Evolutionary conservation across 805 yeast species (phyloP), one percentile per base, ranked within the genome.

Genomic region (Pichia insulana): DNA sequence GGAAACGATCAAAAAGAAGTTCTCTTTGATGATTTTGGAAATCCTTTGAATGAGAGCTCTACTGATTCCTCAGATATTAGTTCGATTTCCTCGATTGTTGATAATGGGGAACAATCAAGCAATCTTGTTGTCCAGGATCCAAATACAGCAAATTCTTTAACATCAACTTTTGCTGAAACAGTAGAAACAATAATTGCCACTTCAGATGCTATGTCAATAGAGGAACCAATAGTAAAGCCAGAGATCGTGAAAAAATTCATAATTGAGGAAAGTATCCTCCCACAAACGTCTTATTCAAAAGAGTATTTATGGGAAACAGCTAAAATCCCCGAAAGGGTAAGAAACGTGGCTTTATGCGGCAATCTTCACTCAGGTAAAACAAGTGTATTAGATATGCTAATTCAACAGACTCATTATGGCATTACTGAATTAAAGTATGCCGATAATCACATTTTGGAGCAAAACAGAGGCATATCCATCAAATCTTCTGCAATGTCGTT

Each of bases 351-450:
- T 0, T 50, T 92, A 1, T 76, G 80, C n/a, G 98, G 98, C 0
- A 75, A 78, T 34, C 57, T 83, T 2, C 84, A 85, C 51, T 78
- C 86, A 5, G 99, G 99, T 2, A 92, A 92, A 62, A 84, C 97
- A 0, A 69, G 86, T 0, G 62, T 89, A 1, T 50, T 85, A 3
- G 96, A 90, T 55, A 58, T 73, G 59, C 59, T 90, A 19, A 75
- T 87, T 0, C 49, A 65, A 3, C 78, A 81, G 43, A 78, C 95
- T 0, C 96, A 87, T 51, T 54, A 62, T n/a, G 56, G 68, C 4
- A 43, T 54, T 15, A 40, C 51, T 11, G 50, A 59, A 20, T 16
- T 76, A 36, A 61, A 84, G 48, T 89, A 79, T 59, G 73, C 83
- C 44, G 96, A 88, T 57, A 80, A 76, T 40, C 81, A 79, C 41